These are phyloP conservation scores for Podaxis rugospora DNA, from an alignment of 768 basidiomycete species.

Conservation along the genomic window DNA sequence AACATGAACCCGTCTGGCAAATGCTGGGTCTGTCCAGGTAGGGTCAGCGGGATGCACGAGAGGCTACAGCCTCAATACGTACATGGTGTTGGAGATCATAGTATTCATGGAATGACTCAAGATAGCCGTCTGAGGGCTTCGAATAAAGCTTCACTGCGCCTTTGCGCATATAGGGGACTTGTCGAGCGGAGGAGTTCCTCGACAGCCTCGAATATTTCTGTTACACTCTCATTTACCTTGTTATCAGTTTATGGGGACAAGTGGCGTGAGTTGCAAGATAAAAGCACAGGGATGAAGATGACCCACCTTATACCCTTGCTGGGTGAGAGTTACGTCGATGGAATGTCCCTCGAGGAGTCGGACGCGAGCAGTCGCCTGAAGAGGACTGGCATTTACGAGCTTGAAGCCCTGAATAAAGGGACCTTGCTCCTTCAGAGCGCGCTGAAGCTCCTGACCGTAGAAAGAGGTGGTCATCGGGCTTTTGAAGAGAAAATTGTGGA, in stretches of 20 bases:
- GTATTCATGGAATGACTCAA: slow-evolving; percentile 9
- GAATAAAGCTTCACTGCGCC: slow-evolving; percentile 42
- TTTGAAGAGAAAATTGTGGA: neutral
- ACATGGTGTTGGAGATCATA: neutral
- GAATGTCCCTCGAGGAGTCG: slow-evolving; percentile 51
- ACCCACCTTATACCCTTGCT: slow-evolving; percentile 53
- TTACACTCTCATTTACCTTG: slow-evolving; percentile 18
- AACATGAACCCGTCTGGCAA: neutral
- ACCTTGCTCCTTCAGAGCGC: slow-evolving; percentile 53
- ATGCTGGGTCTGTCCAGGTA: neutral
- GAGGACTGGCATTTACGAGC: slow-evolving; percentile 31
- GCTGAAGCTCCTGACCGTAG: slow-evolving; percentile 45
- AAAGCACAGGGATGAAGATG: neutral
- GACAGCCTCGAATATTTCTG: slow-evolving; percentile 47
- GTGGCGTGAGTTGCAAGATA: slow-evolving; percentile 11
- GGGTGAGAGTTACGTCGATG: slow-evolving; percentile 43
- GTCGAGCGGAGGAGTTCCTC: slow-evolving; percentile 51
- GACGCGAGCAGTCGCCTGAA: slow-evolving; percentile 50
- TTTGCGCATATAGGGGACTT: slow-evolving; percentile 51
- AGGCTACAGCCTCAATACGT: neutral
- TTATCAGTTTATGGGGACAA: slow-evolving; percentile 14
- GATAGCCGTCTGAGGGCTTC: slow-evolving; percentile 43
- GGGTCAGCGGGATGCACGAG: slow-evolving; percentile 10
- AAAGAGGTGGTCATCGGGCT: slow-evolving; percentile 24
- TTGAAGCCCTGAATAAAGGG: slow-evolving; percentile 50